Evolutionary conservation across 2,329 filamentous ascomycete genomes (phyloP).

Genomic region (Colletotrichum musae): DNA sequence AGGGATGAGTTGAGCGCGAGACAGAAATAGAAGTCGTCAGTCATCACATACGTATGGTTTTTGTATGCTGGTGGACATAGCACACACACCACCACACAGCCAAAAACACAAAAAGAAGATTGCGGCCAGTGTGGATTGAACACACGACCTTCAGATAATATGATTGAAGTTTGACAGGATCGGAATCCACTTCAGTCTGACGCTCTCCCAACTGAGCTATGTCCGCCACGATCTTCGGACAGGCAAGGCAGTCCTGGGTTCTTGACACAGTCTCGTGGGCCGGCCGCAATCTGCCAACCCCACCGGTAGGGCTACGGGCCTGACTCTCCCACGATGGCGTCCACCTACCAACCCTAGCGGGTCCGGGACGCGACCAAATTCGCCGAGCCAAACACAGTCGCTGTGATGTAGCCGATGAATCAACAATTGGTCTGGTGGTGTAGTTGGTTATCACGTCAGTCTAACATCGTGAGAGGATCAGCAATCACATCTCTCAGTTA

Average conservation of each 20-base stretch:
- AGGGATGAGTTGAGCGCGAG: too few relatives aligned
- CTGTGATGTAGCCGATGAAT: neutral
- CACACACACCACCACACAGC: too few relatives aligned
- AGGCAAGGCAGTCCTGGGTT: accelerated
- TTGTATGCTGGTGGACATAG: too few relatives aligned
- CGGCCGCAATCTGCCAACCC: neutral
- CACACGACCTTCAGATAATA: slow-evolving; percentile 25
- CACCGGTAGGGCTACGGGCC: slow-evolving; percentile 20
- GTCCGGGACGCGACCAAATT: neutral
- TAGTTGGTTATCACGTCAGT: slow-evolving; percentile 65
- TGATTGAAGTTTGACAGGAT: slow-evolving; percentile 16
- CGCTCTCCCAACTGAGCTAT: slow-evolving; percentile 37
- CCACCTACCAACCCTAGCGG: neutral
- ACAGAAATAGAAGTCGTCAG: too few relatives aligned
- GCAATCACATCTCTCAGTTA: too few relatives aligned
- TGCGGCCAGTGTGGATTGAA: slow-evolving; percentile 37
- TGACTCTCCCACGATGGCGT: neutral
- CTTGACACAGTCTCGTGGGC: neutral
- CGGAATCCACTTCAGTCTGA: slow-evolving; percentile 29
- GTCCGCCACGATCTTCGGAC: slow-evolving; percentile 24
- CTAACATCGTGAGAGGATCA: slow-evolving; percentile 50
- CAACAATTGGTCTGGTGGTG: slow-evolving; percentile 50
- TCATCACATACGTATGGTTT: too few relatives aligned
- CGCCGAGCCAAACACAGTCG: neutral
- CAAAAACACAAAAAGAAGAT: neutral